Conservation (phyloP, 345 rosid species). For the Murraya koenigii region DNA sequence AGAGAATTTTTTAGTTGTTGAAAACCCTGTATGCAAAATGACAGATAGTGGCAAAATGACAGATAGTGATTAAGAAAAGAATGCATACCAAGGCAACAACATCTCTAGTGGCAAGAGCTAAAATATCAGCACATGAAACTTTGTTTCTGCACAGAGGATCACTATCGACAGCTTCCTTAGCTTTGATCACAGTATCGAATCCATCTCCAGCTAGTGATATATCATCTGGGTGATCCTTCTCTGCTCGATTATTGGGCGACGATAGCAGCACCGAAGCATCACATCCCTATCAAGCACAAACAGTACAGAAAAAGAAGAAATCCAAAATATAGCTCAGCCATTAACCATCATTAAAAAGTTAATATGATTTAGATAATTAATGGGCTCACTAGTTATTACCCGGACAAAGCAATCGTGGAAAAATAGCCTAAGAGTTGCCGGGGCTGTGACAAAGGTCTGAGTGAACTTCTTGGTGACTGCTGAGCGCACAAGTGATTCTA, state of each 20-base stretch:
- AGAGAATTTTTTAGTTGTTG: no score
- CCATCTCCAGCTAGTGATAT: slow-evolving; percentile 70
- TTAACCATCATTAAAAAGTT: background rate
- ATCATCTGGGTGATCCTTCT: slow-evolving; percentile 63
- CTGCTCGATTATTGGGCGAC: slow-evolving; percentile 31
- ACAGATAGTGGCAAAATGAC: no score
- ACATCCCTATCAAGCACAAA: slow-evolving; percentile 43
- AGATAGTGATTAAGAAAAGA: background rate
- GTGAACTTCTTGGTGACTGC: slow-evolving; percentile 51
- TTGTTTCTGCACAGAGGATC: slow-evolving; percentile 73
- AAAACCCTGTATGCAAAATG: no score
- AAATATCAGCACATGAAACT: slow-evolving; percentile 93
- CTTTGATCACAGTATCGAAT: slow-evolving; percentile 80
- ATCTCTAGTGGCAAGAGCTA: slow-evolving; percentile 88
- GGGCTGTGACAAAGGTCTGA: slow-evolving; percentile 64
- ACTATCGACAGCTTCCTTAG: slow-evolving; percentile 76
- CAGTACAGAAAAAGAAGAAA: background rate
- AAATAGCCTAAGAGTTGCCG: slow-evolving; percentile 55
- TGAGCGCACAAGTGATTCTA: slow-evolving; percentile 51
- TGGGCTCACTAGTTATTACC: slow-evolving; percentile 27
- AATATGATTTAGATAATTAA: background rate
- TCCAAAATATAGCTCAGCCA: background rate
- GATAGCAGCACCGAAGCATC: slow-evolving; percentile 56
- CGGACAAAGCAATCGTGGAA: slow-evolving; percentile 70
- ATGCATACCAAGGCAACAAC: slow-evolving; percentile 53